Evolutionary conservation across 352 stramenopile species (phyloP).

Genomic region (Phytophthora agathidicida): DNA sequence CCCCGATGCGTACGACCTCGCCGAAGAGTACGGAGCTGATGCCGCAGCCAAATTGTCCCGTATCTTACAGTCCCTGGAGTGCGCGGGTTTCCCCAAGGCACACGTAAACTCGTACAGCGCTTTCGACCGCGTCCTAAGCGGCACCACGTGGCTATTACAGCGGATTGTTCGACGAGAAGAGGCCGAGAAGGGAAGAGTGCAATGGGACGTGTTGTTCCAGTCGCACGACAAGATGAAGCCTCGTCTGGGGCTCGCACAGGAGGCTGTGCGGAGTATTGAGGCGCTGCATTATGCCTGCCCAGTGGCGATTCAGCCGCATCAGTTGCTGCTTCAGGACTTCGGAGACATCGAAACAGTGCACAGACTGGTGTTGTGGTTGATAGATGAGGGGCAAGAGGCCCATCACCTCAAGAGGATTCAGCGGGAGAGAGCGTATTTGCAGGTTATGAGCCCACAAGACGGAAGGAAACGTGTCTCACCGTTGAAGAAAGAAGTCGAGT

Average conservation of each 20-base stretch:
- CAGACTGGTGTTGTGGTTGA: slow-evolving; percentile 58
- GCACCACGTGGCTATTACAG: slow-evolving; percentile 68
- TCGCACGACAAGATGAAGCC: slow-evolving; percentile 69
- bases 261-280: slow-evolving; percentile 54
- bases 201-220: slow-evolving; percentile 74
- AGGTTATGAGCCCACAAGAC: slow-evolving; percentile 18
- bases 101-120: slow-evolving; percentile 47
- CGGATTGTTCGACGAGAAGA: slow-evolving; percentile 59
- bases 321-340: slow-evolving; percentile 82
- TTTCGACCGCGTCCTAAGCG: slow-evolving; percentile 71
- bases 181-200: slow-evolving; percentile 43
- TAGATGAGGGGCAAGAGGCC: slow-evolving; percentile 40
- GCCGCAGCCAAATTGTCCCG: slow-evolving; percentile 36
- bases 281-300: slow-evolving; percentile 36
- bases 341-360: slow-evolving; percentile 67
- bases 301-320: slow-evolving; percentile 62
- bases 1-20: slow-evolving; percentile 40
- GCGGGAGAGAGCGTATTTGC: slow-evolving; percentile 36
- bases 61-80: slow-evolving; percentile 40
- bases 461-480: slow-evolving; percentile 7
- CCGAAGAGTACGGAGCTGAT: slow-evolving; percentile 39
- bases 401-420: slow-evolving; percentile 49
- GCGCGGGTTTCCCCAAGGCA: slow-evolving; percentile 54
- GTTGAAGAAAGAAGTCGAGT: slow-evolving; percentile 52
- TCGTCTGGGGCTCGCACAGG: slow-evolving; percentile 72